These are phyloP conservation scores for Suillus luteus DNA, from an alignment of 768 basidiomycete species.

Conservation along the genomic window DNA sequence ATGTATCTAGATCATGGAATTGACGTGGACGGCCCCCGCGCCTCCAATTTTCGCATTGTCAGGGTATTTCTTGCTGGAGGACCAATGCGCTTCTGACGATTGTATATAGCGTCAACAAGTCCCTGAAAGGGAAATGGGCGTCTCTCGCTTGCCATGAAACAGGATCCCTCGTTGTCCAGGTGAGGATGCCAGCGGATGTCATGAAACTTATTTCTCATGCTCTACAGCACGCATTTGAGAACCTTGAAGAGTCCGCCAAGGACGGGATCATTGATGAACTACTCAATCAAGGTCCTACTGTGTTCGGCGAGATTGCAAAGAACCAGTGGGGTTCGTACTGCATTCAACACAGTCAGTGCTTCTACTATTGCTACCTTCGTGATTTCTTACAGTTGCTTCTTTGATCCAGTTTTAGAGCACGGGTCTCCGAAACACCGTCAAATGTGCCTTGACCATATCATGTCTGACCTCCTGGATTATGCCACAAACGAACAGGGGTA, in stretches of 20 bases:
- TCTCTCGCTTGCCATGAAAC: constrained; percentile 89
- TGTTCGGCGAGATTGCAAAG: constrained; percentile 79
- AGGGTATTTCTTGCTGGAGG: constrained; percentile 29
- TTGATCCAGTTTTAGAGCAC: constrained; percentile 71
- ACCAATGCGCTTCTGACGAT: constrained; percentile 1
- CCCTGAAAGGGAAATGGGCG: constrained; percentile 87
- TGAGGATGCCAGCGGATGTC: constrained; percentile 29
- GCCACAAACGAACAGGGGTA: constrained; percentile 84
- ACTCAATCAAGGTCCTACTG: constrained; percentile 65
- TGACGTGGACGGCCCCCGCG: constrained; percentile 84
- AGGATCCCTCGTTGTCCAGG: constrained; percentile 86
- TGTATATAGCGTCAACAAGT: constrained; percentile 74
- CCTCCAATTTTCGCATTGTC: constrained; percentile 89
- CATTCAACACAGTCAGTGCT: constrained; percentile 74
- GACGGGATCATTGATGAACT: constrained; percentile 84
- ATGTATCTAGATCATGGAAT: constrained; percentile 74
- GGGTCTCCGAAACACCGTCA: constrained; percentile 74
- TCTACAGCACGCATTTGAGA: constrained; percentile 78
- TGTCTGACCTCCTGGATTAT: constrained; percentile 76
- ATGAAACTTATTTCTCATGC: constrained; percentile 16
- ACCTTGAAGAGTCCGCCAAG: constrained; percentile 80
- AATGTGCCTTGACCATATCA: constrained; percentile 77
- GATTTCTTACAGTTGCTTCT: constrained; percentile 4
- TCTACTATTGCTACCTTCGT: constrained; percentile 9
- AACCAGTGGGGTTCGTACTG: constrained; percentile 92